Evolutionary conservation across 768 basidiomycete genomes (phyloP).

Genomic region (Rhodotorula sphaerocarpa): DNA sequence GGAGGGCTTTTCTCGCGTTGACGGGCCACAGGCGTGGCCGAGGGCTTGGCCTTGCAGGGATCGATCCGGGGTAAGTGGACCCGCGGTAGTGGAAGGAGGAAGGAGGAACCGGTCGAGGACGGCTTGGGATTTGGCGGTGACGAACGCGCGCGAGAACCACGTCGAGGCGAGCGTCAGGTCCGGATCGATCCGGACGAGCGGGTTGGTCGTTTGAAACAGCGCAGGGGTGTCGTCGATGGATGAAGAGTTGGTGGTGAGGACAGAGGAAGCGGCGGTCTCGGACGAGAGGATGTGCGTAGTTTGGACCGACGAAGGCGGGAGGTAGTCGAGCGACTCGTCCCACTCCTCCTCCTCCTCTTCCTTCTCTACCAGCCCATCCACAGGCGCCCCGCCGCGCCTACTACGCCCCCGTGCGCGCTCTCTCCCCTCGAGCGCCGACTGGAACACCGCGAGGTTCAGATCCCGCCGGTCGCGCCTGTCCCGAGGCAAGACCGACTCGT

Average conservation of each 20-base stretch:
- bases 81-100: conserved; percentile 45
- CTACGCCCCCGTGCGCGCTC: too few relatives aligned
- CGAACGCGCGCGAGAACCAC: conserved; percentile 57
- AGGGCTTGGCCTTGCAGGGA: conserved; percentile 15
- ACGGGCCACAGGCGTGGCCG: too few relatives aligned
- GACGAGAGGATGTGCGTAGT: conserved; percentile 54
- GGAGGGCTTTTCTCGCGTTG: too few relatives aligned
- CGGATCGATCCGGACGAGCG: conserved; percentile 52
- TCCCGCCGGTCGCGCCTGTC: conserved; percentile 53
- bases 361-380: too few relatives aligned
- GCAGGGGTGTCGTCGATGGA: conserved; percentile 28
- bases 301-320: conserved; percentile 56
- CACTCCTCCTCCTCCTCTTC: background rate
- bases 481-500: conserved; percentile 54
- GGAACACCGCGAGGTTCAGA: conserved; percentile 52
- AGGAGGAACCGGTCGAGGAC: conserved; percentile 46
- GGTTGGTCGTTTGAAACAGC: conserved; percentile 62
- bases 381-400: too few relatives aligned
- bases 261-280: conserved; percentile 30
- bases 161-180: conserved; percentile 54
- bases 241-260: conserved; percentile 41
- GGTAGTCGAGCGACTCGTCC: conserved; percentile 1
- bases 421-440: background rate
- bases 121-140: conserved; percentile 51
- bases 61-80: conserved; percentile 49